A percentile compares a stretch with the other conserved stretches of the same genome.
phyloP scores from a whole-genome alignment of 257 asterid genomes.

The Apocynum venetum region DNA sequence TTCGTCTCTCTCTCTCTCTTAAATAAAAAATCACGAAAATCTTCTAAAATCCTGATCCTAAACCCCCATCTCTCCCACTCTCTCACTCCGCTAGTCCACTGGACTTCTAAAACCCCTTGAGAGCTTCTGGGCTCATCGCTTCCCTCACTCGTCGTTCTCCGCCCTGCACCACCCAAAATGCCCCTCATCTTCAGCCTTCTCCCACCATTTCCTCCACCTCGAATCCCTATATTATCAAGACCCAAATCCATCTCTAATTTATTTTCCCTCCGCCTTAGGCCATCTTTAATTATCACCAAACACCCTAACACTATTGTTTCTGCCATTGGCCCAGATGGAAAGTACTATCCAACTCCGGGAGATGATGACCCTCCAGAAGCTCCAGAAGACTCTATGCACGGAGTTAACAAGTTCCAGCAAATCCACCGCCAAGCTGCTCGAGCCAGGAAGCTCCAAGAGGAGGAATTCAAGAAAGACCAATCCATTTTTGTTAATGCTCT shows the following conservation, averaged over 20 bases:
- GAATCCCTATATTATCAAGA: conserved; percentile 27
- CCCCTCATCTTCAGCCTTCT: conserved; percentile 34
- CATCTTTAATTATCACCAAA: conserved; percentile 32
- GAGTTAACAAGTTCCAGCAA: conserved; percentile 83
- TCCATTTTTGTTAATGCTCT: conserved; percentile 66
- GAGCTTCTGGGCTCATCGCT: background rate
- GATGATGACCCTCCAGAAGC: conserved; percentile 98
- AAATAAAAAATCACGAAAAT: too few relatives aligned
- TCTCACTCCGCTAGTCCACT: background rate
- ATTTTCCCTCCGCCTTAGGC: conserved; percentile 27
- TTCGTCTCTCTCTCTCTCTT: too few relatives aligned
- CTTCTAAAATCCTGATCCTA: background rate
- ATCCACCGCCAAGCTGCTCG: conserved; percentile 76
- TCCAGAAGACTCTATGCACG: conserved; percentile 95
- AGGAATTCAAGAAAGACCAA: conserved; percentile 57
- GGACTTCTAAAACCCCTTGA: background rate
- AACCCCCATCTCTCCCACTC: background rate
- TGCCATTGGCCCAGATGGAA: conserved; percentile 80
- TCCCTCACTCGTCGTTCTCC: conserved; percentile 15
- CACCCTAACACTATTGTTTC: conserved; percentile 28
- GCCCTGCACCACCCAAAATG: conserved; percentile 28
- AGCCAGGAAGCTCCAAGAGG: conserved; percentile 66
- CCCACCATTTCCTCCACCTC: conserved; percentile 41
- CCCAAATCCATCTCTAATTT: conserved; percentile 26
- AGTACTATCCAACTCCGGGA: conserved; percentile 68